Conservation (phyloP, 495 filamentous ascomycete genomes). For the Trichoderma asperelloides region DNA sequence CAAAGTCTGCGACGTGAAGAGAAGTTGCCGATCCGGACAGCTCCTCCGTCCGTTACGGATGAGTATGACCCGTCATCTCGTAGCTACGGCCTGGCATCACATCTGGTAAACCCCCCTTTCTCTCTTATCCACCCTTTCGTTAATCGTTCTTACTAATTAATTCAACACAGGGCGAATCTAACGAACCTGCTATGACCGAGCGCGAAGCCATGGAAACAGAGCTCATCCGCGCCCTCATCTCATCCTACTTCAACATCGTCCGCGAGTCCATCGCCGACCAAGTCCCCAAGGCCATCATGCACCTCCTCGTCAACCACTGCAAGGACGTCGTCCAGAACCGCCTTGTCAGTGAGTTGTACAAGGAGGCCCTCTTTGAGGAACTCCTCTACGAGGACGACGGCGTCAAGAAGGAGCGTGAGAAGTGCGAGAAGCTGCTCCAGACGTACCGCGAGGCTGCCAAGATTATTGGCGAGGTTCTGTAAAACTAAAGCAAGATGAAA, state of each 20-base stretch:
- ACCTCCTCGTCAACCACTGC: slow-evolving; percentile 93
- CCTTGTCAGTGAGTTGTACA: slow-evolving; percentile 90
- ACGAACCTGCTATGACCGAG: slow-evolving; percentile 82
- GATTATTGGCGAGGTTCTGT: slow-evolving; percentile 94
- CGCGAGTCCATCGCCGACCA: slow-evolving; percentile 95
- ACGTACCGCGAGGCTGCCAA: slow-evolving; percentile 96
- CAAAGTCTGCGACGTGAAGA: slow-evolving; percentile 75
- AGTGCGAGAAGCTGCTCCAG: slow-evolving; percentile 87
- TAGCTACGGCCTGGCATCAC: slow-evolving; percentile 15
- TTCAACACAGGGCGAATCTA: slow-evolving; percentile 30
- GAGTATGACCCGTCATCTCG: slow-evolving; percentile 20
- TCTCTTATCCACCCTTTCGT: neutral
- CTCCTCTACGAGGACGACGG: slow-evolving; percentile 94
- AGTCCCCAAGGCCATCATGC: slow-evolving; percentile 98
- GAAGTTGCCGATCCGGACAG: slow-evolving; percentile 34
- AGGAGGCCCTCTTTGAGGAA: slow-evolving; percentile 86
- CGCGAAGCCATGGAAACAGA: slow-evolving; percentile 96
- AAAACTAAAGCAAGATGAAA: slow-evolving; percentile 28
- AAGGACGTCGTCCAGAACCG: slow-evolving; percentile 97
- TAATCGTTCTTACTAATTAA: neutral
- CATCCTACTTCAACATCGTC: slow-evolving; percentile 97
- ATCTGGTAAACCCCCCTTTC: slow-evolving; percentile 40
- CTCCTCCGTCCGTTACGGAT: slow-evolving; percentile 21
- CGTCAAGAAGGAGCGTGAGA: slow-evolving; percentile 94
- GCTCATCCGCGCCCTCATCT: slow-evolving; percentile 90